Percentiles rank a stretch among this genome's conserved stretches.
Conservation (phyloP, 345 rosid species). For the Theobroma cacao region DNA sequence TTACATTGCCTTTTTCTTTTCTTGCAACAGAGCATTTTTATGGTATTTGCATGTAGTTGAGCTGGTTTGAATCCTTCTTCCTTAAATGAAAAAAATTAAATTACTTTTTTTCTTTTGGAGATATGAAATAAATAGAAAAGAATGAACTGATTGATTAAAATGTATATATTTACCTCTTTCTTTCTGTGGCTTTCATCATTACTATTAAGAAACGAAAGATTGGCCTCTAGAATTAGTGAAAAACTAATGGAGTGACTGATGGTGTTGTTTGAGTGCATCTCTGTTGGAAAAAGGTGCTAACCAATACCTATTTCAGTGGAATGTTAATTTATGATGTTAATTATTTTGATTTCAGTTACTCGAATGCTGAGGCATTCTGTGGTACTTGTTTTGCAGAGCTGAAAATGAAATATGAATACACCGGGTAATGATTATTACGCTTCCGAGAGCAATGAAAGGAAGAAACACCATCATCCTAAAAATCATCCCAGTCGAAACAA, state of each 20-base stretch:
- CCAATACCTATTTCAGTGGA: background rate
- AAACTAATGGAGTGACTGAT: background rate
- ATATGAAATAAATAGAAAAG: background rate
- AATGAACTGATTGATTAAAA: no score
- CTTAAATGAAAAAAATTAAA: no score
- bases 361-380: background rate
- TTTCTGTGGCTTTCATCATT: no score
- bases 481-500: slow-evolving; percentile 16
- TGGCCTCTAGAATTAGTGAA: background rate
- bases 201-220: background rate
- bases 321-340: background rate
- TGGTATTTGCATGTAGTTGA: no score
- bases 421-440: background rate
- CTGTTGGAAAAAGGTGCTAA: background rate
- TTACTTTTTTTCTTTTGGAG: background rate
- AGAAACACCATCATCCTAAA: slow-evolving; percentile 21
- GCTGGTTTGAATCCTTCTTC: no score
- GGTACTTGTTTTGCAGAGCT: slow-evolving; percentile 13
- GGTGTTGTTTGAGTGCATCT: background rate
- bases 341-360: background rate
- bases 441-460: background rate
- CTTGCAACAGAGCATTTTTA: no score
- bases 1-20: no score
- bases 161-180: no score
- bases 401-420: slow-evolving; percentile 15